Evolutionary conservation across 768 basidiomycete genomes (phyloP).

Genomic region (Cystofilobasidium bisporidii): DNA sequence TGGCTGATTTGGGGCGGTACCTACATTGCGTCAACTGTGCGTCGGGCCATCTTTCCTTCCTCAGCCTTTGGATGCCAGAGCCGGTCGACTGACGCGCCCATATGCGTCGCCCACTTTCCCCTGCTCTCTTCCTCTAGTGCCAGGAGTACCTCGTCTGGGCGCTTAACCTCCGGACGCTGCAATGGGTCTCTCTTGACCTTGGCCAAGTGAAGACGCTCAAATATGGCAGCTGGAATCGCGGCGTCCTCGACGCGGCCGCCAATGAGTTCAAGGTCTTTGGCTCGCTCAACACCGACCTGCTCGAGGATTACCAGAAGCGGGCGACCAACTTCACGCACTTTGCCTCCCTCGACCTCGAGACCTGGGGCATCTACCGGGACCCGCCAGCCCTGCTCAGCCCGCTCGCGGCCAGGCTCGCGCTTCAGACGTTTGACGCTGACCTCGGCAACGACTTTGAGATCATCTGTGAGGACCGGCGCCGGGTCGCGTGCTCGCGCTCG

Average conservation of each 20-base stretch:
- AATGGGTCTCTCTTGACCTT: conserved; percentile 34
- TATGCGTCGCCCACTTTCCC: not conserved
- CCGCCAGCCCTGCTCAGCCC: conserved; percentile 50
- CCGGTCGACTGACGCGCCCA: not conserved
- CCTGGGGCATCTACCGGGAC: conserved; percentile 94
- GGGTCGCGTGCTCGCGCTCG: conserved; percentile 68
- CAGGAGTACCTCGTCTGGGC: conserved; percentile 97
- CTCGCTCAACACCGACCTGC: conserved; percentile 49
- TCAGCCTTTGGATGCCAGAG: not conserved
- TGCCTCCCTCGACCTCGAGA: conserved; percentile 80
- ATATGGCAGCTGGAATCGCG: conserved; percentile 79
- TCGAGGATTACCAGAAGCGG: conserved; percentile 62
- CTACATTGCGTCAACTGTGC: conserved; percentile 75
- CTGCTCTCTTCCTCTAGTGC: too few species aligned
- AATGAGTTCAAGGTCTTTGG: conserved; percentile 88
- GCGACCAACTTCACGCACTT: conserved; percentile 86
- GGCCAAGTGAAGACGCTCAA: conserved; percentile 27
- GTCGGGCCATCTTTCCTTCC: not conserved
- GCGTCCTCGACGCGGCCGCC: conserved; percentile 34
- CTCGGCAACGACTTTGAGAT: conserved; percentile 84
- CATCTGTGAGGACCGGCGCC: conserved; percentile 79
- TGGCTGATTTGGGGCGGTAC: conserved; percentile 84
- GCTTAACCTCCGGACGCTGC: conserved; percentile 55
- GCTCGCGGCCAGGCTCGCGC: conserved; percentile 71
- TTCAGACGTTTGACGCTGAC: conserved; percentile 70